Evolutionary conservation across 257 asterid genomes (phyloP), one percentile per base, ranked within the genome.

Genomic region (Coffea canephora): DNA sequence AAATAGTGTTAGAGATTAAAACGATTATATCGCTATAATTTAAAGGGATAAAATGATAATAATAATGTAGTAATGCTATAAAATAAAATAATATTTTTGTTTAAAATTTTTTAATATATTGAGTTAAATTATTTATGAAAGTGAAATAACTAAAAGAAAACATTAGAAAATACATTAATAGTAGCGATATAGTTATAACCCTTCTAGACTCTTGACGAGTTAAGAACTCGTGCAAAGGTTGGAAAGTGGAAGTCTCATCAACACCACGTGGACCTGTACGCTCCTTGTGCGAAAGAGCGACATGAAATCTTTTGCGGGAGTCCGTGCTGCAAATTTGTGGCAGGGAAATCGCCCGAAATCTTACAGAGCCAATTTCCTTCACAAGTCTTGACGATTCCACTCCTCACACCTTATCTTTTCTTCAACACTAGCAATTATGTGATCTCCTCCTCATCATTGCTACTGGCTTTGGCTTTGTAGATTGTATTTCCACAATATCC

Each of bases 331-430:
- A 88, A 72, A 72, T 70, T 75, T 82, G 93, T 89, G 96, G 92
- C 70, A 27, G 84, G 77, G 72, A 83, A 72, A 14, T 73, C 62
- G 54, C 73, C 23, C 70, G 85, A 85, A 87, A 89, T 88, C 89
- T 73, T 52, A 59, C 57, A 46, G 70, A 57, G 36, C 84, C 0
- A 80, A 79, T 89, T 85, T 87, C 90, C 84, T 82, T 86, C 96
- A 87, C 90, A 27, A 71, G 54, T 88, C 71, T 75, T 52, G 52
- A 54, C 50, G 21, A 23, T 3, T 16, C 41, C 41, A 73, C 76
- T 66, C 75, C 80, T 75, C 84, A 77, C 84, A 77, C 84, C 92
- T 85, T 86, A 87, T 88, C 89, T 72, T 83, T 79, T 77, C 71
- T 64, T 73, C n/a, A 61, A 61, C 67, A 23, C 34, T n/a, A n/a